Conservation (phyloP, 2,329 filamentous ascomycete species). For the Xylariaceae sp. region DNA sequence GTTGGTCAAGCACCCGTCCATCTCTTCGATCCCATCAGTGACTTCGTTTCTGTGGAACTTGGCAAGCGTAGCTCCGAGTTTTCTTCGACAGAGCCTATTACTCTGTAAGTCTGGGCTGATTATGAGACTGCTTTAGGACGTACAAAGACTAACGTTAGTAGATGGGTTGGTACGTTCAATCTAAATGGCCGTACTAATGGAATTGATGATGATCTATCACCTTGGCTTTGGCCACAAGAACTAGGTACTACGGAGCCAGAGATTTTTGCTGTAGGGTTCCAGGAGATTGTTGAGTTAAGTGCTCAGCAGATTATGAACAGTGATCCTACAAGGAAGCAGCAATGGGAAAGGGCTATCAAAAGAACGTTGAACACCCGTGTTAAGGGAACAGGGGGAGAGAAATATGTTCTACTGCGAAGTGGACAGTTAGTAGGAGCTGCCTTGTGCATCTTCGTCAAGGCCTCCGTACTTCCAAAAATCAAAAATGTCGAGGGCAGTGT, state of each 20-base stretch:
- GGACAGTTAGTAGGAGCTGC: constrained; percentile 95
- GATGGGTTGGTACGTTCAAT: constrained; percentile 86
- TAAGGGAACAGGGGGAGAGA: constrained; percentile 68
- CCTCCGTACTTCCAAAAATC: constrained; percentile 77
- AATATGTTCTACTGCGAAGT: constrained; percentile 88
- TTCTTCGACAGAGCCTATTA: constrained; percentile 75
- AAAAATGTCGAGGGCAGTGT: constrained; percentile 97
- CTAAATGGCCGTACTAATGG: constrained; percentile 87
- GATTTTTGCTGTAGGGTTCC: constrained; percentile 90
- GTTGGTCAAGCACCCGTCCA: constrained; percentile 85
- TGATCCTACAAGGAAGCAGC: constrained; percentile 81
- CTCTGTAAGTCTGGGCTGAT: constrained; percentile 63
- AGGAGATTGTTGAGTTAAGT: constrained; percentile 97
- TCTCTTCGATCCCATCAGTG: constrained; percentile 92
- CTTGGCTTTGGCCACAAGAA: constrained; percentile 79
- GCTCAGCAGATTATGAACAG: constrained; percentile 99
- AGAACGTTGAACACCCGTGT: constrained; percentile 77
- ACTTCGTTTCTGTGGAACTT: constrained; percentile 82
- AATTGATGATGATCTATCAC: constrained; percentile 77
- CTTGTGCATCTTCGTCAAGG: constrained; percentile 87
- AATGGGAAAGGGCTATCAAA: constrained; percentile 86
- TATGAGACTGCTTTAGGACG: not conserved
- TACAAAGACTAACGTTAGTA: constrained; percentile 37
- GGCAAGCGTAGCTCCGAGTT: constrained; percentile 72
- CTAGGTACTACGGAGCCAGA: constrained; percentile 72